Base-by-base conservation (phyloP, 768 basidiomycete species). In the Xerocomus potaroensis region DNA sequence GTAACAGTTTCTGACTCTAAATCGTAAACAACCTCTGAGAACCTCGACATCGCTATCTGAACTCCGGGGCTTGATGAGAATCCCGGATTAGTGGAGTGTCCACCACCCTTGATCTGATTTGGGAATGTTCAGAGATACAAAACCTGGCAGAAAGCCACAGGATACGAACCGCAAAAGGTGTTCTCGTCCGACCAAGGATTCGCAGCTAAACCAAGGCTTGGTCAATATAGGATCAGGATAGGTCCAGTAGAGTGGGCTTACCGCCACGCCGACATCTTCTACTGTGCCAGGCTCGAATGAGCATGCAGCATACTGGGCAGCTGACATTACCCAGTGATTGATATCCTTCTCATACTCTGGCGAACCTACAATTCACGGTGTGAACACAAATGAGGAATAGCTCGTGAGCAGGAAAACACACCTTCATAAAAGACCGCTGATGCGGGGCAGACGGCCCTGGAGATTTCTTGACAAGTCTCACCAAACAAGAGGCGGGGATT, bases 41-140 rank as follows among this genome's bases (percentile, higher is more conserved):
- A 81, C 0, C 69, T 63, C 15, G 53, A 54, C 78, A 82, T 76
- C 14, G 77, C 60, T 19, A 83, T 80, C 4, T 77, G 77, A 5
- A 83, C 72, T 9, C 80, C 81, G 0, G 56, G 30, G 0, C 80
- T 82, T 0, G 81, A 83, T 0, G 79, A 79, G 51, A 81, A 80
- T 0, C 74, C 74, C 0, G 69, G 75, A 49, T 82, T 82, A 0
- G 69, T 48, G 0, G 74, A 44, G 53, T 84, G 82, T 0, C 82
- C 80, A n/a, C 80, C 79, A 18, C 78, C 74, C 60, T 81, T 83
- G 24, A 84, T 68, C 81, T 81, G 7, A 40, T 9, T 33, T 22
- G 12, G 16, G 11, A 24, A 2, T n/a, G 3, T n/a, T 24, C 7
- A 21, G 18, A 27, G 4, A 5, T 1, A 19, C 11, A 16, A 15